phyloP scores from a whole-genome alignment of 1,284 basidiomycete species.

The Rhodotorula sp. region DNA sequence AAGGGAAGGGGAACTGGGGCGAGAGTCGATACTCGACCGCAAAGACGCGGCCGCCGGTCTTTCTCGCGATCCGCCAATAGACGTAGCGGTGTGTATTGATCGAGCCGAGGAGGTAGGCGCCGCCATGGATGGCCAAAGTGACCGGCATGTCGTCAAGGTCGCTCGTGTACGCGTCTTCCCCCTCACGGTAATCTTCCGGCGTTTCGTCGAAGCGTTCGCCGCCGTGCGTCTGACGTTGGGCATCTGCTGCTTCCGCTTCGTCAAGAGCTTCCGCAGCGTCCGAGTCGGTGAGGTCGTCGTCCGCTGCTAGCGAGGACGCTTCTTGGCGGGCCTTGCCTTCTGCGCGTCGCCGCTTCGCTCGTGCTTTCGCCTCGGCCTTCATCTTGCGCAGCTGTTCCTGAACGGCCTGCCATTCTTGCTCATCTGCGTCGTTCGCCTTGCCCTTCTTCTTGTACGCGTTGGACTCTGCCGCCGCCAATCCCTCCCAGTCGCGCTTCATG shows the following conservation, averaged over 20 bases:
- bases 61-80: constrained; percentile 57
- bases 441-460: constrained; percentile 12
- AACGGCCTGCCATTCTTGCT: constrained; percentile 1
- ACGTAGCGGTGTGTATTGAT: constrained; percentile 54
- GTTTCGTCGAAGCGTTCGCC: constrained; percentile 28
- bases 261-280: neutral
- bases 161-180: constrained; percentile 52
- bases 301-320: neutral
- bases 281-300: neutral
- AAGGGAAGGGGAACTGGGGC: constrained; percentile 92
- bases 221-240: constrained; percentile 6
- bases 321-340: constrained; percentile 3
- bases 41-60: constrained; percentile 84
- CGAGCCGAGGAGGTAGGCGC: constrained; percentile 22
- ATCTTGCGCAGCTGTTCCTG: constrained; percentile 15
- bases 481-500: constrained; percentile 54
- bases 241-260: neutral
- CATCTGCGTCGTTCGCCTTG: constrained; percentile 5
- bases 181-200: constrained; percentile 45
- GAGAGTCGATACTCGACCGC: constrained; percentile 75
- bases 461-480: constrained; percentile 34
- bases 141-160: constrained; percentile 76
- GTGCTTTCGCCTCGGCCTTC: constrained; percentile 20
- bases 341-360: constrained; percentile 15
- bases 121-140: constrained; percentile 72